Percentiles rank a stretch among this genome's conserved stretches.
Conservation (phyloP, 495 filamentous ascomycete species). For the Hypomontagnella monticulosa region DNA sequence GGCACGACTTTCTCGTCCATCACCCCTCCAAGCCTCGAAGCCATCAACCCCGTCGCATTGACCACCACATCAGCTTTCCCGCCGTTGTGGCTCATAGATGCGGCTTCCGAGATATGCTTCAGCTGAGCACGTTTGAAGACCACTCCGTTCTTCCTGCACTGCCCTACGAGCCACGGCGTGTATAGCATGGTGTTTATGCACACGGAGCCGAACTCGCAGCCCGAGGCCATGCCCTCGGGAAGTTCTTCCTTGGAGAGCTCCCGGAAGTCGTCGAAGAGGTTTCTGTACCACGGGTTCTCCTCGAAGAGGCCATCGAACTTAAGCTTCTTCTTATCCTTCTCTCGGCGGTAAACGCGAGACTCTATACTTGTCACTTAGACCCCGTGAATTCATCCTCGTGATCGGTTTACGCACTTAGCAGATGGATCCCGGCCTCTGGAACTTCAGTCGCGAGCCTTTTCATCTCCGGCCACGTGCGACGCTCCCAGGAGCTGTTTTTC, state of each 20-base stretch:
- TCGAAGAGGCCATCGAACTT: constrained; percentile 59
- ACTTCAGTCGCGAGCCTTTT: constrained; percentile 71
- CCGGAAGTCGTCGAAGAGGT: constrained; percentile 76
- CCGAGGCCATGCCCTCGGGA: constrained; percentile 69
- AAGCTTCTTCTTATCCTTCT: constrained; percentile 46
- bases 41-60: constrained; percentile 86
- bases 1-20: constrained; percentile 78
- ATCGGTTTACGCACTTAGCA: constrained; percentile 67
- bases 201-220: constrained; percentile 78
- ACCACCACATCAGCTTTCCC: constrained; percentile 74
- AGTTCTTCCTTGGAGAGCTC: constrained; percentile 65
- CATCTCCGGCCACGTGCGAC: constrained; percentile 73
- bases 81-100: constrained; percentile 68
- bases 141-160: constrained; percentile 77
- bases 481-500: constrained; percentile 66
- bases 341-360: constrained; percentile 53
- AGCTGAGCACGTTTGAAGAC: constrained; percentile 67
- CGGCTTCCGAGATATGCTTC: constrained; percentile 77
- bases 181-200: constrained; percentile 93
- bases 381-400: neutral
- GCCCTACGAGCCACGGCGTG: constrained; percentile 81
- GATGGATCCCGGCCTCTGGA: constrained; percentile 90
- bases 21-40: constrained; percentile 82
- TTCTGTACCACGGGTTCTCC: constrained; percentile 82
- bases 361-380: constrained; percentile 42